Conservation (phyloP, 2,329 filamentous ascomycete genomes). For the Apiospora malaysiana region DNA sequence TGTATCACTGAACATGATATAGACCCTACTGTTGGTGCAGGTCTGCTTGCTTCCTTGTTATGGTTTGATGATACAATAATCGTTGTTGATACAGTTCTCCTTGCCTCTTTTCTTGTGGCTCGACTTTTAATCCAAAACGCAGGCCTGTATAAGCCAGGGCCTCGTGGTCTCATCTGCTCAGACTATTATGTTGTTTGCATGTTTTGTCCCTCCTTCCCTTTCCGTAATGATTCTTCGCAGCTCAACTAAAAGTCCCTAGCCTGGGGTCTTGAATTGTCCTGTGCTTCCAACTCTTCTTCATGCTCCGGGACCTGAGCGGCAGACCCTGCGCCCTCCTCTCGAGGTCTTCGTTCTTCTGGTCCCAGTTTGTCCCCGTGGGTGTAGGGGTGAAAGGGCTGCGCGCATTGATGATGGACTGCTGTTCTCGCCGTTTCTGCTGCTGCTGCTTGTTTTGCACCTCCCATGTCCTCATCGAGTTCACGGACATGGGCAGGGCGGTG, state of each 20-base stretch:
- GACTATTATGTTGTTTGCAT: no score
- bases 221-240: background rate
- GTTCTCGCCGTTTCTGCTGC: background rate
- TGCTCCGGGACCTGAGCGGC: background rate
- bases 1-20: no score
- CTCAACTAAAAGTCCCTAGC: background rate
- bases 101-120: no score
- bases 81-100: no score
- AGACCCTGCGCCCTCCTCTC: background rate
- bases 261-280: slow-evolving; percentile 13
- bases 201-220: no score
- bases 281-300: slow-evolving; percentile 18
- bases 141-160: no score
- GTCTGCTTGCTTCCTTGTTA: no score
- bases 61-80: no score
- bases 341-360: slow-evolving; percentile 9
- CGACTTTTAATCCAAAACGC: no score
- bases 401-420: background rate
- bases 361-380: slow-evolving; percentile 19
- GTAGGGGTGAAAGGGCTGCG: background rate
- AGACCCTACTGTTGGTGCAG: no score
- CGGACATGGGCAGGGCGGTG: background rate
- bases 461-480: slow-evolving; percentile 7
- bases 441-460: background rate
- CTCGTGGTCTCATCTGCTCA: no score